Percentiles rank a stretch among this genome's conserved stretches.
These are phyloP conservation scores for Plantago coronopus DNA, from an alignment of 305 asterid species.

Conservation along the genomic window DNA sequence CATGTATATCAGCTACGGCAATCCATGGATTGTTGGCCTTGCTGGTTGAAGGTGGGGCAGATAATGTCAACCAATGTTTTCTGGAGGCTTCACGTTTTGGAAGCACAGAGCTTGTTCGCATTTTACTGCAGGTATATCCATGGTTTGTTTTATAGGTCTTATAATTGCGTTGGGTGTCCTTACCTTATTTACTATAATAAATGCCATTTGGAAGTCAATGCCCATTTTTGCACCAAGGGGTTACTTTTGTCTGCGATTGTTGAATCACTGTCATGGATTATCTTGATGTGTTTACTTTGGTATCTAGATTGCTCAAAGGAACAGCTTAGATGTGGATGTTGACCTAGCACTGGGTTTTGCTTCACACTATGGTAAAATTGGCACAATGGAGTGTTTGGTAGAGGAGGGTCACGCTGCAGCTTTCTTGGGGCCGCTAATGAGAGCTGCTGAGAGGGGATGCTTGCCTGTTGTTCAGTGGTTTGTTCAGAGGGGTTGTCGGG, in stretches of 20 bases:
- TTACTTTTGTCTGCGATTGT: neutral
- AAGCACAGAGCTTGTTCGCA: slow-evolving; percentile 97
- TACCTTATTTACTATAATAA: neutral
- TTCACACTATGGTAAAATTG: slow-evolving; percentile 85
- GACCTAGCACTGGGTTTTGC: slow-evolving; percentile 94
- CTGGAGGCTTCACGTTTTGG: slow-evolving; percentile 98
- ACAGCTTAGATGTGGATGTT: slow-evolving; percentile 94
- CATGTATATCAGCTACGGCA: slow-evolving; percentile 85
- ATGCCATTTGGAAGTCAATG: neutral
- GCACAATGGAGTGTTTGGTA: slow-evolving; percentile 92
- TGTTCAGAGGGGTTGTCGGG: slow-evolving; percentile 78
- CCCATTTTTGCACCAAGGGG: neutral
- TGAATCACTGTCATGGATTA: neutral
- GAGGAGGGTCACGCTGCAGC: slow-evolving; percentile 95
- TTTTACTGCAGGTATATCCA: slow-evolving; percentile 72
- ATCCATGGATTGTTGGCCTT: slow-evolving; percentile 85
- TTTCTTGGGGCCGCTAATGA: slow-evolving; percentile 94
- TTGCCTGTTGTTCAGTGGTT: slow-evolving; percentile 88
- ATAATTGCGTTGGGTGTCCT: neutral
- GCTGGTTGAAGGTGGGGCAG: slow-evolving; percentile 97
- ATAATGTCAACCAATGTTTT: slow-evolving; percentile 93
- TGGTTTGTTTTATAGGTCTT: no score
- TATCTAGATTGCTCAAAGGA: slow-evolving; percentile 82
- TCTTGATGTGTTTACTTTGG: slow-evolving; percentile 19
- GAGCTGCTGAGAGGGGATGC: slow-evolving; percentile 95